Percentiles rank a stretch among this genome's conserved stretches.
These are phyloP conservation scores for Chlamydomonas schloesseri DNA, from an alignment of 139 green algal genomes.

Conservation along the genomic window DNA sequence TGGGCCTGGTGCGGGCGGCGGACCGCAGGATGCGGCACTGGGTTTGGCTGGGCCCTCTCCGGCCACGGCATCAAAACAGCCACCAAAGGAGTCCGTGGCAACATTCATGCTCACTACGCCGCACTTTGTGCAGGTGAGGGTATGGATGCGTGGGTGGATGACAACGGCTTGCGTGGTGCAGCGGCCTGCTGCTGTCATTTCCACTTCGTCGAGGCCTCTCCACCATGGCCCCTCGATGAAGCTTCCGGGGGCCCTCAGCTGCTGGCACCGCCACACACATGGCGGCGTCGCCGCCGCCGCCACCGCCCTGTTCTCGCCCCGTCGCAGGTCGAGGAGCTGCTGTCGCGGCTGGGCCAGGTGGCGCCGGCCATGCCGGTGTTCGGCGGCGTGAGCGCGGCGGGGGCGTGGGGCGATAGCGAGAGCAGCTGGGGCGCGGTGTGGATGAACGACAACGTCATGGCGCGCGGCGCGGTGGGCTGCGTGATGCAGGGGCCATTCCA, in stretches of 20 bases:
- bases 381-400: slow-evolving; percentile 18
- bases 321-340: slow-evolving; percentile 29
- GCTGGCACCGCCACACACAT: no score
- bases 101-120: slow-evolving; percentile 18
- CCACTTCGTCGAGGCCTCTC: no score
- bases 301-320: no score
- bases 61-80: no score
- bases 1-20: background rate
- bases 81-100: background rate
- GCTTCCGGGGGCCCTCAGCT: no score
- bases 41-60: no score
- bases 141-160: no score
- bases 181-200: no score
- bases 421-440: slow-evolving; percentile 20
- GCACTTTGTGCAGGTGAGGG: slow-evolving; percentile 22
- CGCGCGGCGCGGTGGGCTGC: slow-evolving; percentile 31
- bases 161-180: no score
- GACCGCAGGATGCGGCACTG: no score
- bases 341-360: slow-evolving; percentile 8
- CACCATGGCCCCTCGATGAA: no score
- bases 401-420: slow-evolving; percentile 29
- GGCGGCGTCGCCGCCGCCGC: no score
- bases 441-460: slow-evolving; percentile 15
- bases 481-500: slow-evolving; percentile 20
- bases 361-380: slow-evolving; percentile 30